Base-by-base conservation (phyloP, 2,329 filamentous ascomycete species). In the Microcyclospora pomicola region DNA sequence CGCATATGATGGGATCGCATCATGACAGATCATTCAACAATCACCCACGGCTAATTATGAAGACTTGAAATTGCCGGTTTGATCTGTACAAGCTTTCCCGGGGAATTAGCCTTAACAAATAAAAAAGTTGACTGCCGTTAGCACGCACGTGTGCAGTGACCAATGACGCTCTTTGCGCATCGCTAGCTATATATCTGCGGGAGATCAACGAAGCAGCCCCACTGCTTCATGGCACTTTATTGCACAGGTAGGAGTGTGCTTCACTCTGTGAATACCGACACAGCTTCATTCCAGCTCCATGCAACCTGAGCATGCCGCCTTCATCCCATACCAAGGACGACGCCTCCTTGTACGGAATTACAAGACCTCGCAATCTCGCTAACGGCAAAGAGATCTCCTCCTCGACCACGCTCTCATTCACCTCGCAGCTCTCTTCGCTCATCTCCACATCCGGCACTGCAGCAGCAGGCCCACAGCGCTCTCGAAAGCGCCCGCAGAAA, bases 341-440 rank as follows among this genome's bases (percentile, higher is more conserved):
- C 48, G 69, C 73, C 7, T 64, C 77, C 45, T 73, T 95, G 11
- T 95, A 95, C 61, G 85, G 85, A 53, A 72, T 80, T 37, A 73
- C 75, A 38, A 74, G 76, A 29, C 66, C 73, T 9, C 88, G 86
- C 59, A 77, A 77, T 31, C 56, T 59, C 42, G 56, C 56, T 36
- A 61, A 64, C 50, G 72, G 72, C 54, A 78, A 76, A 53, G 76
- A 81, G 52, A 73, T 83, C 40, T 68, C 71, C 14, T 75, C 76
- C 13, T 74, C 86, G 13, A 80, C 76, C 13, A 77, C 75, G 33
- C 74, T 94, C 38, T 77, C 85, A 55, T 96, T 98, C 65, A 77
- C 82, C n/a, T 83, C 84, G 9, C 82, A 91, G 47, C 75, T 96
- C 45, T 80, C 82, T 49, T 82, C 79, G 33, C 75, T 95, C 39